Conservation (phyloP, 176 grass and related monocot species). For the Pharus latifolius region DNA sequence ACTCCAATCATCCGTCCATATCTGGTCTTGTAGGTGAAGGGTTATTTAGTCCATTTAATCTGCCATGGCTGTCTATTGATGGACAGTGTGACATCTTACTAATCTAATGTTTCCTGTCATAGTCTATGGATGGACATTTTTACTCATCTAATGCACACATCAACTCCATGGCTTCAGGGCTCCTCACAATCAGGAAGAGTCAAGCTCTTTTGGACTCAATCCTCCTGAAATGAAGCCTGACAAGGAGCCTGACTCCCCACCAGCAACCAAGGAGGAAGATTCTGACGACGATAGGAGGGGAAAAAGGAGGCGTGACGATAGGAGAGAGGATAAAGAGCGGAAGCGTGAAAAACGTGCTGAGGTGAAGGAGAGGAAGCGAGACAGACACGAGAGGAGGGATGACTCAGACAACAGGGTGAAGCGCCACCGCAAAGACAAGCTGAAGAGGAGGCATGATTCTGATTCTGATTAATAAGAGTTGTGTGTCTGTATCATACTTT, state of each 20-base stretch:
- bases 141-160: not conserved
- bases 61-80: not conserved
- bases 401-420: slow-evolving; percentile 33
- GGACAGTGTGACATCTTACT: not conserved
- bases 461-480: slow-evolving; percentile 31
- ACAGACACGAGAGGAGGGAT: slow-evolving; percentile 51
- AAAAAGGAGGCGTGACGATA: slow-evolving; percentile 39
- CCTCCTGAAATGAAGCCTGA: slow-evolving; percentile 24
- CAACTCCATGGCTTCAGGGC: slow-evolving; percentile 37
- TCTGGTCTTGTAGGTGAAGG: not conserved
- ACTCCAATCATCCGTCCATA: not conserved
- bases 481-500: not conserved
- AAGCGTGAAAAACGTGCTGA: slow-evolving; percentile 28
- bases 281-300: slow-evolving; percentile 45
- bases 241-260: slow-evolving; percentile 11
- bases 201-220: slow-evolving; percentile 27
- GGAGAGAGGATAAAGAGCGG: slow-evolving; percentile 27
- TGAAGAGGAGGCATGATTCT: slow-evolving; percentile 60
- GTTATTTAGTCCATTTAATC: not conserved
- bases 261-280: slow-evolving; percentile 30
- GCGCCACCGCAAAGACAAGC: slow-evolving; percentile 55
- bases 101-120: not conserved
- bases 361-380: slow-evolving; percentile 35
- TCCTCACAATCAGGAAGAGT: slow-evolving; percentile 30
- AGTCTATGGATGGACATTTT: not conserved